Evolutionary conservation across 345 rosid species (phyloP), one percentile per base, ranked within the genome.

Genomic region (Pistacia atlantica): DNA sequence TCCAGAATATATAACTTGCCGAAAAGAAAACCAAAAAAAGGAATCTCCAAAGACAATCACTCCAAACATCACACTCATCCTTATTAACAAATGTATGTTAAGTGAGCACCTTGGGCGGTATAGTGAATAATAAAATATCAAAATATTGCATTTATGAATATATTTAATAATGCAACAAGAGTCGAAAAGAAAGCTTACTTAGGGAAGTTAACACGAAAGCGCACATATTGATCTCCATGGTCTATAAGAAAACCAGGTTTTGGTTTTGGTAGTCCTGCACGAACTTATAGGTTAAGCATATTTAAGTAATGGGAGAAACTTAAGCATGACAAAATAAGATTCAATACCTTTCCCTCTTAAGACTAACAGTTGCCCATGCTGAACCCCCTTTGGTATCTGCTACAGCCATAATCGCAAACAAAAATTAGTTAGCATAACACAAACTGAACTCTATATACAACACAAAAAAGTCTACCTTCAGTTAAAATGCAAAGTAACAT

Each of bases 331-430:
- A 57, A 65, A 49, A 65, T 31, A 42, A 57, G 58, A 81, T 74
- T 46, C 62, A 65, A 58, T 78, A 91, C 98, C 99, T 91, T 91
- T 91, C 74, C 97, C 94, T 87, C 94, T 90, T 76, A 94, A 84
- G 69, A 85, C 83, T 80, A 90, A 65, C 69, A 87, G 84, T 74
- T 95, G 90, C 71, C 96, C 99, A 76, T 85, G 98, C 79, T 93
- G 98, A 83, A 85, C 92, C 35, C 98, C 98, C 80, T 86, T 83
- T 11, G 99, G 98, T 87, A 93, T 90, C 99, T 95, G 89, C 77
- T 72, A 82, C 28, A 73, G 48, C 65, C 70, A 83, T 38, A 82
- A 85, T 69, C 67, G 61, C 70, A 76, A 68, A n/a, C 52, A 70
- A 66, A 48, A 52, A 57, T 69, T 56, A 71, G 69, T 69, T 72